phyloP scores from a whole-genome alignment of 179 eudicot genomes.

The Corrigiola litoralis region DNA sequence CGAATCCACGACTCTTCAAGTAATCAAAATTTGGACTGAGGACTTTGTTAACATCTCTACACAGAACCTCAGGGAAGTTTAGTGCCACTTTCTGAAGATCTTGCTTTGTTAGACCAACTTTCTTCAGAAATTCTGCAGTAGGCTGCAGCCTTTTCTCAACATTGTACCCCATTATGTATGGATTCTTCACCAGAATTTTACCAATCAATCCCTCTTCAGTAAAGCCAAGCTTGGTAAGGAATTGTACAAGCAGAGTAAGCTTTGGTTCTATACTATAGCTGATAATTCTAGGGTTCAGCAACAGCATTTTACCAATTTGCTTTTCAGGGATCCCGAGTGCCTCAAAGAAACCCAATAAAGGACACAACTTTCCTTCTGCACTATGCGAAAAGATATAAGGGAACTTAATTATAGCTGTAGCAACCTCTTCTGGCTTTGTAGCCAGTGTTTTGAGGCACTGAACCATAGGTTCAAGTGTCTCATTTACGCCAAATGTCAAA shows the following conservation, averaged over 20 bases:
- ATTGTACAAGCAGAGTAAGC: conserved; percentile 73
- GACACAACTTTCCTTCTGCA: conserved; percentile 88
- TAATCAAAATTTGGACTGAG: conserved; percentile 62
- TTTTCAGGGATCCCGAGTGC: conserved; percentile 76
- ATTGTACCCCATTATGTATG: conserved; percentile 83
- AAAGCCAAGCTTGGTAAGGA: conserved; percentile 65
- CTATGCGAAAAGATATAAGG: conserved; percentile 88
- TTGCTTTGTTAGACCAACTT: conserved; percentile 56
- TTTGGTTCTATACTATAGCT: conserved; percentile 89
- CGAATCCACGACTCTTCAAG: conserved; percentile 60
- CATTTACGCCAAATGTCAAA: conserved; percentile 66
- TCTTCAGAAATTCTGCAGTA: conserved; percentile 66
- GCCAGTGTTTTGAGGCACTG: conserved; percentile 74
- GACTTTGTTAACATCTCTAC: conserved; percentile 80
- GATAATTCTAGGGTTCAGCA: conserved; percentile 78
- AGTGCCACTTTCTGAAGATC: conserved; percentile 68
- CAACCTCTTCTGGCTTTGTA: conserved; percentile 69
- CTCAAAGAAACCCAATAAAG: conserved; percentile 85
- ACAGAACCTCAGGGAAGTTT: conserved; percentile 75
- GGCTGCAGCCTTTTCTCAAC: conserved; percentile 78
- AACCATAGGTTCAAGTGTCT: conserved; percentile 86
- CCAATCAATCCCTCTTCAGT: conserved; percentile 69
- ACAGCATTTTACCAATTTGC: conserved; percentile 79
- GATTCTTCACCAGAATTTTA: conserved; percentile 73
- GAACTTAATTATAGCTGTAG: conserved; percentile 75